Conservation (phyloP, 2,329 filamentous ascomycete species). For the Neofusicoccum kwambonambiense region DNA sequence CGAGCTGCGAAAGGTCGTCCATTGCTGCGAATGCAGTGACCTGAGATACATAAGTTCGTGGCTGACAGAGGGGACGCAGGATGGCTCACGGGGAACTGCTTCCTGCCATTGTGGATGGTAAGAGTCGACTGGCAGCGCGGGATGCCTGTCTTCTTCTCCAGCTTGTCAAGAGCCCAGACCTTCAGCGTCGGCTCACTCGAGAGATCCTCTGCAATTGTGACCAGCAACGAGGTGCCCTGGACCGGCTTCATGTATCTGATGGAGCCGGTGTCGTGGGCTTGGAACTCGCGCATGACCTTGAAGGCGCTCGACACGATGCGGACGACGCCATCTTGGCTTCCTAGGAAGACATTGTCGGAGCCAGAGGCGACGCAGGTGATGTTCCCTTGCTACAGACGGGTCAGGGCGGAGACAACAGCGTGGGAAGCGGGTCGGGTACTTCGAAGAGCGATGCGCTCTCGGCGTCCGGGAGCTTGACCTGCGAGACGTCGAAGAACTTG, state of each 20-base stretch:
- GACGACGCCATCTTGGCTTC: slow-evolving; percentile 79
- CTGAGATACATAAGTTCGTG: slow-evolving; percentile 40
- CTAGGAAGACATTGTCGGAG: slow-evolving; percentile 85
- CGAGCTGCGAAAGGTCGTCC: slow-evolving; percentile 86
- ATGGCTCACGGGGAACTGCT: slow-evolving; percentile 75
- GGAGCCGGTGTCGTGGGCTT: slow-evolving; percentile 74
- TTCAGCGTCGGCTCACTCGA: slow-evolving; percentile 85
- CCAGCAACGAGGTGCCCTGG: slow-evolving; percentile 78
- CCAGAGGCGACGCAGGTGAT: slow-evolving; percentile 83
- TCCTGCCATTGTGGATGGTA: slow-evolving; percentile 82
- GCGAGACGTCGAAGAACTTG: slow-evolving; percentile 96
- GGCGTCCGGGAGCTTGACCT: slow-evolving; percentile 75
- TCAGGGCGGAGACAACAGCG: slow-evolving; percentile 24
- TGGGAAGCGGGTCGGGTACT: slow-evolving; percentile 50
- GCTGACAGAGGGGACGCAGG: not conserved
- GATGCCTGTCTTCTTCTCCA: slow-evolving; percentile 87
- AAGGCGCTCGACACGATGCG: slow-evolving; percentile 85
- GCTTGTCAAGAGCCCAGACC: slow-evolving; percentile 95
- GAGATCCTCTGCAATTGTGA: slow-evolving; percentile 85
- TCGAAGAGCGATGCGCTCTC: slow-evolving; percentile 78
- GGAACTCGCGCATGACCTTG: slow-evolving; percentile 83
- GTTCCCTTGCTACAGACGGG: slow-evolving; percentile 53
- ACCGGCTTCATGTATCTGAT: slow-evolving; percentile 93
- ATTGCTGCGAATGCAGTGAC: slow-evolving; percentile 87
- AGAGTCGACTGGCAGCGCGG: slow-evolving; percentile 87